A percentile compares a stretch with the other conserved stretches of the same genome.
Conservation (phyloP, 306 rosid genomes). For the Ormosia emarginata region DNA sequence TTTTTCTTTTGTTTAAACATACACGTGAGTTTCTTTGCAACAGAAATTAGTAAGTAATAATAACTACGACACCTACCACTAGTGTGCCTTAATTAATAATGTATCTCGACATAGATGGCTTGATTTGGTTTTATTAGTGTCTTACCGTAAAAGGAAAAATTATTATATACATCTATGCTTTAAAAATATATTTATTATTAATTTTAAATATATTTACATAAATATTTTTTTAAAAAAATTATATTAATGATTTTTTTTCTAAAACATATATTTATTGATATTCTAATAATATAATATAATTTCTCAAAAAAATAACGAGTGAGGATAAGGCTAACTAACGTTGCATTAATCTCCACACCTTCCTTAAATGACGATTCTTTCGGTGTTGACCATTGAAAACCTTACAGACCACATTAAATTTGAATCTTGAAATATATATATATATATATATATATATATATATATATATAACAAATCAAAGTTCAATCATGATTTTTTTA, state of each 20-base stretch:
- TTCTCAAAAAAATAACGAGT: too few species aligned
- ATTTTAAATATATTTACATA: too few species aligned
- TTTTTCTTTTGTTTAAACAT: background rate
- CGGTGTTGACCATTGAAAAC: background rate
- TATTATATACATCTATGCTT: too few species aligned
- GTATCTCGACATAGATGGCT: background rate
- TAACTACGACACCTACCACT: background rate
- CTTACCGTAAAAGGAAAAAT: background rate
- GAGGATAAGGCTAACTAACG: background rate
- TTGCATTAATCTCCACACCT: background rate
- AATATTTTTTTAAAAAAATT: too few species aligned
- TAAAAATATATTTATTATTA: too few species aligned
- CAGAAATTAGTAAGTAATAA: background rate
- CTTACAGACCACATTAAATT: background rate
- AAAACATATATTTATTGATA: too few species aligned
- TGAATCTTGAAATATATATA: background rate
- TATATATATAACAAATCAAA: too few species aligned
- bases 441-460: too few species aligned
- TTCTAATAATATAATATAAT: too few species aligned
- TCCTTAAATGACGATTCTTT: slow-evolving; percentile 1
- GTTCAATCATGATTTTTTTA: too few species aligned
- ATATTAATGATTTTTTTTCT: too few species aligned
- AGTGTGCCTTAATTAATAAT: background rate
- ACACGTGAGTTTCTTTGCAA: background rate
- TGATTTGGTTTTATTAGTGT: background rate